Evolutionary conservation across 805 yeast genomes (phyloP).

Genomic region (Saccharomycopsis babjevae): DNA sequence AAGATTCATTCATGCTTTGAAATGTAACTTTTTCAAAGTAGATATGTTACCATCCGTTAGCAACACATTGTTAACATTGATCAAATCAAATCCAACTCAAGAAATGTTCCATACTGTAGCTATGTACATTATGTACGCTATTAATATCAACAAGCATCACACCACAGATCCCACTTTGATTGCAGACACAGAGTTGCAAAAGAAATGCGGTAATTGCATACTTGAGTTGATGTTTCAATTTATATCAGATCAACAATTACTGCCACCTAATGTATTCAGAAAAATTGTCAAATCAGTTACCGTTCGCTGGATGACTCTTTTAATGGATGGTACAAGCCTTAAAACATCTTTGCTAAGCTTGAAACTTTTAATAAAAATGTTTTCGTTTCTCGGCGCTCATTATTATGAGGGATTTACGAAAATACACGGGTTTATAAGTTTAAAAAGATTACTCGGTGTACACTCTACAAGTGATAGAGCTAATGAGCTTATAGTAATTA

Average conservation of each 20-base stretch:
- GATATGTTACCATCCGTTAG: constrained; percentile 30
- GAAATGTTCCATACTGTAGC: constrained; percentile 46
- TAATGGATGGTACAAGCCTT: constrained; percentile 32
- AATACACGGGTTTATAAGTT: constrained; percentile 41
- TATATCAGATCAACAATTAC: constrained; percentile 28
- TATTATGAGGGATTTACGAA: constrained; percentile 40
- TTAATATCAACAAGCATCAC: constrained; percentile 26
- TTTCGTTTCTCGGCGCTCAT: constrained; percentile 37
- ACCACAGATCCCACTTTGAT: constrained; percentile 26
- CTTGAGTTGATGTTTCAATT: constrained; percentile 31
- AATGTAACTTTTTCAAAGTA: constrained; percentile 26
- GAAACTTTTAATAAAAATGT: constrained; percentile 40
- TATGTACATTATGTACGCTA: constrained; percentile 40
- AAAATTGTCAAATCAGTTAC: constrained; percentile 45
- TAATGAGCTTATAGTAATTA: constrained; percentile 26
- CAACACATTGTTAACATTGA: constrained; percentile 31
- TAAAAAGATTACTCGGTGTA: constrained; percentile 34
- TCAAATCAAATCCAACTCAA: constrained; percentile 40
- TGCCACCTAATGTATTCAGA: constrained; percentile 26
- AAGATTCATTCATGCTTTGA: constrained; percentile 23
- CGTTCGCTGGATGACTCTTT: constrained; percentile 54
- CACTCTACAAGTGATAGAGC: constrained; percentile 37
- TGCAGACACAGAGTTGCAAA: constrained; percentile 23
- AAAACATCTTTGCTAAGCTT: constrained; percentile 26
- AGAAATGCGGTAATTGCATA: constrained; percentile 27